phyloP scores from a whole-genome alignment of 371 early-diverging fungal species.

The Funneliformis caledonium region DNA sequence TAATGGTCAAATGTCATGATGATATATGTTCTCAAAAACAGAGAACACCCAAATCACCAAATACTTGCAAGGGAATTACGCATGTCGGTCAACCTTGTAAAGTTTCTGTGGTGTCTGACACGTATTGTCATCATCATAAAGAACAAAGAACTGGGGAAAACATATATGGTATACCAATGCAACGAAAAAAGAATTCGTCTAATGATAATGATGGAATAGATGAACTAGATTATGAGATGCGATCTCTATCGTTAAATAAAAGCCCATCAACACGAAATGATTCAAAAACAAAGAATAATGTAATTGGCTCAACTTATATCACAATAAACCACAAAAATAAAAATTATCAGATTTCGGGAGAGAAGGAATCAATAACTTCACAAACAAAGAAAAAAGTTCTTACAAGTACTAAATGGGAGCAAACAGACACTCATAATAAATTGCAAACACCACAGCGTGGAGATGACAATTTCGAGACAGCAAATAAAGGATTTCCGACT shows the following conservation, averaged over 20 bases:
- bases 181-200: background rate
- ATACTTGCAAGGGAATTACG: conserved; percentile 6
- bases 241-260: background rate
- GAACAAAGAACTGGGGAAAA: background rate
- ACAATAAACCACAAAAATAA: conserved; percentile 3
- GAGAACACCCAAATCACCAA: background rate
- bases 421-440: background rate
- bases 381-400: background rate
- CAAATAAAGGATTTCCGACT: conserved; percentile 5
- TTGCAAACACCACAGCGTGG: background rate
- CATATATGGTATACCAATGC: background rate
- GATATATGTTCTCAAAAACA: background rate
- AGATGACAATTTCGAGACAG: conserved; percentile 21
- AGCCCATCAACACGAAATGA: background rate
- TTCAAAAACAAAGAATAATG: background rate
- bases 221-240: background rate
- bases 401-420: no score
- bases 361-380: no score
- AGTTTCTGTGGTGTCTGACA: background rate
- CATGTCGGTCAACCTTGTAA: conserved; percentile 18
- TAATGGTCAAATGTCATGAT: no score
- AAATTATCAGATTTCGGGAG: conserved; percentile 5
- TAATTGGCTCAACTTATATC: background rate
- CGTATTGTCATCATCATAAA: conserved; percentile 30
- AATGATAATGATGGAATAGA: background rate